Evolutionary conservation across 352 stramenopile species (phyloP).

Genomic region (Phytophthora ramorum): DNA sequence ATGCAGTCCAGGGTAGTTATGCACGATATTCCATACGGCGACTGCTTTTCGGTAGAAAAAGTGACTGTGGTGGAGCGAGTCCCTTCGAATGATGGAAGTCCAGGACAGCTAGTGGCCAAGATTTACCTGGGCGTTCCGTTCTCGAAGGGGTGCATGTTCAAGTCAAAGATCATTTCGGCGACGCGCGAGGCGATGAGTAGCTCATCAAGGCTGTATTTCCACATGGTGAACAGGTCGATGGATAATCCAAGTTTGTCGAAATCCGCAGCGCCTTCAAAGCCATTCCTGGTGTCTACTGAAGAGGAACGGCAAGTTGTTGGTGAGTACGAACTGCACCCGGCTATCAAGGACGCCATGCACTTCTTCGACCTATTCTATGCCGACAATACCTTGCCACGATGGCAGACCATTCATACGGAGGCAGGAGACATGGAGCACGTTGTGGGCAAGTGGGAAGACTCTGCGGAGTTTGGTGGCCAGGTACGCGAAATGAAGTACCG

Average conservation of each 20-base stretch:
- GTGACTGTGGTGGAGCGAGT: slow-evolving; percentile 63
- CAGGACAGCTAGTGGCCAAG: slow-evolving; percentile 56
- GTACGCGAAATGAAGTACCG: slow-evolving; percentile 79
- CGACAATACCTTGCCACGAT: slow-evolving; percentile 53
- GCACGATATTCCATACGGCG: slow-evolving; percentile 88
- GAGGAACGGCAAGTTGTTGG: slow-evolving; percentile 74
- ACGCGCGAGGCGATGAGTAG: slow-evolving; percentile 66
- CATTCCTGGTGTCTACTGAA: slow-evolving; percentile 75
- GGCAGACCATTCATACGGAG: slow-evolving; percentile 63
- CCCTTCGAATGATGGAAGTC: slow-evolving; percentile 40
- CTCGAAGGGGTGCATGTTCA: slow-evolving; percentile 91
- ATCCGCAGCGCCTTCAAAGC: slow-evolving; percentile 35
- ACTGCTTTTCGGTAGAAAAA: slow-evolving; percentile 86
- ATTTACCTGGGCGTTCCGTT: slow-evolving; percentile 84
- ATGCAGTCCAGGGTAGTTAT: slow-evolving; percentile 71
- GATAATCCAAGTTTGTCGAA: slow-evolving; percentile 18
- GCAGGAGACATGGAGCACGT: slow-evolving; percentile 72
- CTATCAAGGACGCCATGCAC: slow-evolving; percentile 56
- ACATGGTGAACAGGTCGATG: slow-evolving; percentile 67
- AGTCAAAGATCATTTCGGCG: slow-evolving; percentile 89
- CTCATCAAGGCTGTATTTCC: slow-evolving; percentile 64
- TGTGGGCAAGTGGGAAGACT: slow-evolving; percentile 65
- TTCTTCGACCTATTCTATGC: slow-evolving; percentile 85
- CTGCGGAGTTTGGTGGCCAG: slow-evolving; percentile 61
- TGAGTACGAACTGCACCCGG: slow-evolving; percentile 66